Evolutionary conservation across 306 rosid genomes (phyloP).

Genomic region (Fagus crenata): DNA sequence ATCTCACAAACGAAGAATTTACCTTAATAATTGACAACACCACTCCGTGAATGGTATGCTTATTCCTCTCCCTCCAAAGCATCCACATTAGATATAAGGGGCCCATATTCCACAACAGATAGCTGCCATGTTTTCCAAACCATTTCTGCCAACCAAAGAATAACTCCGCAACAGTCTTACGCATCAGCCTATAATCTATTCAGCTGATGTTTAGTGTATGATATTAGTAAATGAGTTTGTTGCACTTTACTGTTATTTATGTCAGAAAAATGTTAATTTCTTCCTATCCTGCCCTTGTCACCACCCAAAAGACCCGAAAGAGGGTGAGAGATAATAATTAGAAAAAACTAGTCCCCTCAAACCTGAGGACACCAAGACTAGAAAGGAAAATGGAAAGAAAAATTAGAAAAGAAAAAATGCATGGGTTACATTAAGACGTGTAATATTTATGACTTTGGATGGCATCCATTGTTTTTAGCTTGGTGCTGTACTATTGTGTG

Average conservation of each 20-base stretch:
- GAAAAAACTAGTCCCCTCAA: not conserved
- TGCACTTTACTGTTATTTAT: constrained; percentile 4
- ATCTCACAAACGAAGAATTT: no score
- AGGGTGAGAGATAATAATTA: not conserved
- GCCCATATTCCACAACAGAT: no score
- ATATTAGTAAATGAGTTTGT: not conserved
- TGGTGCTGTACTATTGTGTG: not conserved
- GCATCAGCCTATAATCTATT: not conserved
- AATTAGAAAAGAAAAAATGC: not conserved
- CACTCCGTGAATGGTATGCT: no score
- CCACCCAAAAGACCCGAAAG: not conserved
- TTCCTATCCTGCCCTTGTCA: not conserved
- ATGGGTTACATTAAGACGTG: not conserved
- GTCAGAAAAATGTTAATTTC: not conserved
- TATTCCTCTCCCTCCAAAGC: no score
- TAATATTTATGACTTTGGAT: constrained; percentile 3
- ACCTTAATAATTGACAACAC: no score
- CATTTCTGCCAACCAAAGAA: no score
- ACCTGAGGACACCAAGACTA: not conserved
- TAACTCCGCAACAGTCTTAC: no score
- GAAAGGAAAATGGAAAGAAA: not conserved
- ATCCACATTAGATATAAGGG: no score
- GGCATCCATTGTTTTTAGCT: not conserved
- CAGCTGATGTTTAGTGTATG: constrained; percentile 14
- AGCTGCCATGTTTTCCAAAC: no score